Percentiles rank a stretch among this genome's conserved stretches.
Conservation (phyloP, 768 basidiomycete genomes). For the Hortiboletus flavorubellus region DNA sequence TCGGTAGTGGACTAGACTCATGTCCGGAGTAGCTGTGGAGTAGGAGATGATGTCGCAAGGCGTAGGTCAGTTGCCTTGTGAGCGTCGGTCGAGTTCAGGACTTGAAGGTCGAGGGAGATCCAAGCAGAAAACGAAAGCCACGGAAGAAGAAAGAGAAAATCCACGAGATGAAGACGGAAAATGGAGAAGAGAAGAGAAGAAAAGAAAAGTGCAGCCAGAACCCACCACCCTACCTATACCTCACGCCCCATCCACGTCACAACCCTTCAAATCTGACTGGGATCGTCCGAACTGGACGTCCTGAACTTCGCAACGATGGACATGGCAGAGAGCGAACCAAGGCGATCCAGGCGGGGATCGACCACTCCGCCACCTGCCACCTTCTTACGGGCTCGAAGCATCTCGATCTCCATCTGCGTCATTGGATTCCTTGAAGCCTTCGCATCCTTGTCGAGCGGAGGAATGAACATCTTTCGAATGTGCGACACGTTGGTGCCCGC, state of each 20-base stretch:
- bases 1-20: background rate
- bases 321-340: background rate
- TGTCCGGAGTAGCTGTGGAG: background rate
- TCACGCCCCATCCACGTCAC: background rate
- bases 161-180: background rate
- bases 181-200: background rate
- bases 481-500: background rate
- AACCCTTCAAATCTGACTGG: background rate
- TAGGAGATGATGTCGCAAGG: background rate
- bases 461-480: background rate
- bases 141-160: background rate
- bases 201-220: background rate
- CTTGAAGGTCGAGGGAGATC: background rate
- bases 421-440: background rate
- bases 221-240: background rate
- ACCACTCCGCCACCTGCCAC: background rate
- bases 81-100: background rate
- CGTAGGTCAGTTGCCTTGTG: background rate
- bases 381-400: slow-evolving; percentile 3
- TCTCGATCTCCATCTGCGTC: slow-evolving; percentile 9
- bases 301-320: background rate
- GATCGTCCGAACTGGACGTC: background rate
- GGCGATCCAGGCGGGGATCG: background rate
- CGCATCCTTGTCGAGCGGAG: slow-evolving; percentile 2
- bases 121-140: background rate